Base-by-base conservation (phyloP, 805 yeast genomes). In the Sugiyamaella chiloensis region DNA sequence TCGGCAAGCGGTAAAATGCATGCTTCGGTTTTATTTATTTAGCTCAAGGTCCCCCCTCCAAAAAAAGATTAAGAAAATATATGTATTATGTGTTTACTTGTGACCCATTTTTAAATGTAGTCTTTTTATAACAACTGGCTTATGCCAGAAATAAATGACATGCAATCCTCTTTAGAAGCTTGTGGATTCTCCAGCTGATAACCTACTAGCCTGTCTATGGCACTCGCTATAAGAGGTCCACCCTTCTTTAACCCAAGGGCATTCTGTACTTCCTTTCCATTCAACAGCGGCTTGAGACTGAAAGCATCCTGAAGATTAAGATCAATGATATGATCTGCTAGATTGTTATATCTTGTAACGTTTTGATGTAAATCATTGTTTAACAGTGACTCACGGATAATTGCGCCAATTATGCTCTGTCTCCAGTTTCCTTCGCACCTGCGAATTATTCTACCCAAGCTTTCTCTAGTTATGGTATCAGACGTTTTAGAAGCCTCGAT, bases 131-230 rank as follows among this genome's bases (percentile, higher is more conserved):
- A n/a, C 36, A 9, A 8, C 14, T 16, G 11, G 17, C 9, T 23
- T 17, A 24, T 11, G 19, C 17, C 14, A 16, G 17, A 17, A 6
- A 55, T 31, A 44, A 48, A 76, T 12, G 68, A 74, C 36, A 82
- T 51, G 60, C 88, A 75, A 21, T 85, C 85, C 1, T 75, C 79
- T 42, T 67, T 70, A 0, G 73, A 62, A 6, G 73, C 73, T 0
- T 58, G 60, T 0, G 95, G 95, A 57, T 88, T 65, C 53, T 83
- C 89, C 46, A 90, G 68, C 66, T 90, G 96, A 89, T 90, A 86
- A 16, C 72, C 64, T 26, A 87, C 63, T 4, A 86, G 72, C 39
- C 73, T 64, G 5, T 79, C 78, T 50, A 79, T 74, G 6, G 81
- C 65, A 6, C 65, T 65, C 6, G 78, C 72, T 75, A 91, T 72